phyloP scores from a whole-genome alignment of 2,329 filamentous ascomycete genomes.

The Colletotrichum liriopes region DNA sequence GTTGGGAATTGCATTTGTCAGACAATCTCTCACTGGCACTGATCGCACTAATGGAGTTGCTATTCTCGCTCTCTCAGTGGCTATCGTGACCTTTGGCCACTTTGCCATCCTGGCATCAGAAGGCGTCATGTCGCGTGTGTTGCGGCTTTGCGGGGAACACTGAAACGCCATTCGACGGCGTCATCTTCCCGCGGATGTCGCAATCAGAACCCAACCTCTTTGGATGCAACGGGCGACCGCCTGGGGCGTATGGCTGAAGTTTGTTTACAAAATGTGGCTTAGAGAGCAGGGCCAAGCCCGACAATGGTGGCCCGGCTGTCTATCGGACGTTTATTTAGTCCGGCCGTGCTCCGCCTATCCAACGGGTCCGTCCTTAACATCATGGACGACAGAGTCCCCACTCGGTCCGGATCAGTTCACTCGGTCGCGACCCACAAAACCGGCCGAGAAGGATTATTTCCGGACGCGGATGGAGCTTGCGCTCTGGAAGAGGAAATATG shows the following conservation, averaged over 20 bases:
- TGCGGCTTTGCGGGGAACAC: constrained; percentile 31
- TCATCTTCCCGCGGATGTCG: constrained; percentile 28
- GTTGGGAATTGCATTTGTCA: constrained; percentile 26
- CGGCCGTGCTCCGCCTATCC: not conserved
- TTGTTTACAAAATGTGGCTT: not conserved
- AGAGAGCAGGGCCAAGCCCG: not conserved
- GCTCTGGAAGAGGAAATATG: not conserved
- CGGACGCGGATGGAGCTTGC: not conserved
- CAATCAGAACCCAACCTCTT: constrained; percentile 19
- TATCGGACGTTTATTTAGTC: not conserved
- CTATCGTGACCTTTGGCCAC: not conserved
- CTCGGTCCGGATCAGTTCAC: not conserved
- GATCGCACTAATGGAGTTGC: not conserved
- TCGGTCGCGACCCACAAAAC: not conserved
- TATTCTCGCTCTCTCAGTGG: not conserved
- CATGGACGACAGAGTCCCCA: not conserved
- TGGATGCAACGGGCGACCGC: not conserved
- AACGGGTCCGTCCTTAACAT: not conserved
- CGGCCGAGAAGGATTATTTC: not conserved
- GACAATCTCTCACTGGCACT: not conserved
- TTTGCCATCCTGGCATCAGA: constrained; percentile 22
- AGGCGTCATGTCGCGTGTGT: constrained; percentile 28
- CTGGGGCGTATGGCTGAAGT: not conserved
- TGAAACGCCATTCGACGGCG: constrained; percentile 32
- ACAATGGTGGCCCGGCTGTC: not conserved